Evolutionary conservation across 495 filamentous ascomycete genomes (phyloP).

Genomic region (Chlorociboria aeruginascens): DNA sequence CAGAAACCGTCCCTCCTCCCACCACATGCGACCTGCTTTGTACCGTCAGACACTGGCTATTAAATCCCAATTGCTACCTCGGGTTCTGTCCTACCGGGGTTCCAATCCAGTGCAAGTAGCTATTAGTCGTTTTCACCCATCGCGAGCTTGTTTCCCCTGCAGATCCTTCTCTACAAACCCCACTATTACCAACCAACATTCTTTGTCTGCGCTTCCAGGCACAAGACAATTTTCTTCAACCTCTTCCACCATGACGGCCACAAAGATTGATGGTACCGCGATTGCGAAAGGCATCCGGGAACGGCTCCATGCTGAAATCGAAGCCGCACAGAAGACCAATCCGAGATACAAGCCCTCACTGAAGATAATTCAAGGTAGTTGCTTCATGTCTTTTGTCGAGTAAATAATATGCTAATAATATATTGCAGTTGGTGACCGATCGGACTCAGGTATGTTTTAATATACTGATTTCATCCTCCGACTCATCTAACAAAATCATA

Average conservation of each 20-base stretch:
- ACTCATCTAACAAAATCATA: slow-evolving; percentile 23
- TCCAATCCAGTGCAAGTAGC: too few species aligned
- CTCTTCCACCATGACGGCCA: slow-evolving; percentile 57
- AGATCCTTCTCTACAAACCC: slow-evolving; percentile 3
- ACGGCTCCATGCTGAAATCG: slow-evolving; percentile 65
- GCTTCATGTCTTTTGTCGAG: slow-evolving; percentile 4
- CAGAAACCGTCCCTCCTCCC: too few species aligned
- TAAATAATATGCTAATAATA: slow-evolving; percentile 7
- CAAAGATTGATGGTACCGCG: slow-evolving; percentile 90
- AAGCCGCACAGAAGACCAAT: slow-evolving; percentile 64
- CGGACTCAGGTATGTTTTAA: slow-evolving; percentile 70
- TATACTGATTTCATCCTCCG: background rate
- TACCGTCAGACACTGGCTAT: too few species aligned
- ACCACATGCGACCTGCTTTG: too few species aligned
- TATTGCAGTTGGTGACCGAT: slow-evolving; percentile 61
- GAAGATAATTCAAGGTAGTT: slow-evolving; percentile 82
- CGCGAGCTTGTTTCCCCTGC: slow-evolving; percentile 4
- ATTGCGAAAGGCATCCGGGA: slow-evolving; percentile 85
- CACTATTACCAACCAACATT: background rate
- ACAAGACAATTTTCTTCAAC: slow-evolving; percentile 31
- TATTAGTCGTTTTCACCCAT: too few species aligned
- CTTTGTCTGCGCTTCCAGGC: background rate
- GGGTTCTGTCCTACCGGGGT: too few species aligned
- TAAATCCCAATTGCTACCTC: too few species aligned
- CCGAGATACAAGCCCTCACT: slow-evolving; percentile 79